Evolutionary conservation across 108 stramenopile species (phyloP).

Genomic region (Nitzschia inconspicua): DNA sequence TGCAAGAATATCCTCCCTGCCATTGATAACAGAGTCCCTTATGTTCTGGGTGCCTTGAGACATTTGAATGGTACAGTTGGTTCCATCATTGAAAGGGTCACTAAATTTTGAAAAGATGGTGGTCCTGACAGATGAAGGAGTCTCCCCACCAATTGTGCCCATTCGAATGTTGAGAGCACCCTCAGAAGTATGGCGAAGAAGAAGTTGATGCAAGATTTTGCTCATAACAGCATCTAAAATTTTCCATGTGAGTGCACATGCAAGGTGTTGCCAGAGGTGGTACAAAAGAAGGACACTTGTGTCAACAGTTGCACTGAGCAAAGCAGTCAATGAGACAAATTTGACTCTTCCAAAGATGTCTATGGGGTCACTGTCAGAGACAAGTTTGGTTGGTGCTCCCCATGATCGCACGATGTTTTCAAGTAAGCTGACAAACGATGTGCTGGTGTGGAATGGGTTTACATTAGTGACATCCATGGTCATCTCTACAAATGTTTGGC

Average conservation of each 20-base stretch:
- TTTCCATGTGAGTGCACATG: constrained; percentile 21
- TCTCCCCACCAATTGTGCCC: too few relatives aligned
- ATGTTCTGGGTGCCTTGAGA: too few relatives aligned
- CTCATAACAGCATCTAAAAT: constrained; percentile 9
- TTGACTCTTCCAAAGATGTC: constrained; percentile 6
- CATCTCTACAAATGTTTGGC: constrained; percentile 3
- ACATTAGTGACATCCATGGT: not conserved
- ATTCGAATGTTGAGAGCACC: not conserved
- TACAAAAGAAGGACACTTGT: constrained; percentile 7
- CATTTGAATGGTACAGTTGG: too few relatives aligned
- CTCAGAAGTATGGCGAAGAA: constrained; percentile 11
- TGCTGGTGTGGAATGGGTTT: not conserved
- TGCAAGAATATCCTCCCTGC: too few relatives aligned
- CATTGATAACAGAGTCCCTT: too few relatives aligned
- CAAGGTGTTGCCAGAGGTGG: constrained; percentile 25
- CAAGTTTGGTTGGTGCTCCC: constrained; percentile 11
- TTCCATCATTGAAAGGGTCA: too few relatives aligned
- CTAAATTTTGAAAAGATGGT: too few relatives aligned
- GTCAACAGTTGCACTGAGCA: constrained; percentile 15
- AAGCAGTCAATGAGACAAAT: constrained; percentile 2
- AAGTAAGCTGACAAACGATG: too few relatives aligned
- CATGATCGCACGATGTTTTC: constrained; percentile 18
- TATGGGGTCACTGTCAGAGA: constrained; percentile 8
- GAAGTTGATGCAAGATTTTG: constrained; percentile 16
- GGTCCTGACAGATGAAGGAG: too few relatives aligned